Evolutionary conservation across 805 yeast genomes (phyloP).

Genomic region (Candida saitoana): DNA sequence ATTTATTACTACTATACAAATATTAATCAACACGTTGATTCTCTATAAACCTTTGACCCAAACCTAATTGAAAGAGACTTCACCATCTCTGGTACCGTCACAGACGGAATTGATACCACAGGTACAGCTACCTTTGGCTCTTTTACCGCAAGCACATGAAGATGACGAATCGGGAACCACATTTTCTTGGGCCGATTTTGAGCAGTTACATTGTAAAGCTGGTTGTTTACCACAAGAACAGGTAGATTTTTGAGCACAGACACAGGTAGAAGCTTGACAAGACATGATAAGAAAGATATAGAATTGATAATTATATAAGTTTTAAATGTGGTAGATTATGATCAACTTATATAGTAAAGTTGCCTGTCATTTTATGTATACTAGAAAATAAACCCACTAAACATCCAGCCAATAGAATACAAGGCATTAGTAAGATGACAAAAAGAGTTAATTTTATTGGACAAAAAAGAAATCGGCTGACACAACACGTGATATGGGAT

Average conservation of each 20-base stretch:
- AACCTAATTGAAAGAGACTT: slow-evolving; percentile 19
- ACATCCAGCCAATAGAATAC: slow-evolving; percentile 5
- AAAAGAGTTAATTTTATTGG: no score
- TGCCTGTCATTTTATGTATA: no score
- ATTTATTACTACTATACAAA: neutral
- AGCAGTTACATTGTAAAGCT: slow-evolving; percentile 55
- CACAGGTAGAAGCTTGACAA: slow-evolving; percentile 44
- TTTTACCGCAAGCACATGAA: slow-evolving; percentile 59
- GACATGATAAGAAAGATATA: slow-evolving; percentile 16
- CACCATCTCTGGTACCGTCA: slow-evolving; percentile 49
- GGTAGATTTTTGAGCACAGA: slow-evolving; percentile 58
- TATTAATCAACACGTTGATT: neutral
- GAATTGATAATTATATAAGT: neutral
- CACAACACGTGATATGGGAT: no score
- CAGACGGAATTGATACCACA: slow-evolving; percentile 45
- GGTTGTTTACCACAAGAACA: slow-evolving; percentile 62
- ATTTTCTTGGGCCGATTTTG: slow-evolving; percentile 49
- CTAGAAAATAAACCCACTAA: no score
- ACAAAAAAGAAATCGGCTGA: no score
- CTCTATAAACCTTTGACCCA: neutral
- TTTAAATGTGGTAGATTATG: neutral
- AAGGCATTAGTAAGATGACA: neutral
- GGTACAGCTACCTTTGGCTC: slow-evolving; percentile 50
- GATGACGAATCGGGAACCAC: slow-evolving; percentile 35
- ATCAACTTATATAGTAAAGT: neutral